Evolutionary conservation across 805 yeast genomes (phyloP), one percentile per base, ranked within the genome.

Genomic region (Lachancea thermotolerans): DNA sequence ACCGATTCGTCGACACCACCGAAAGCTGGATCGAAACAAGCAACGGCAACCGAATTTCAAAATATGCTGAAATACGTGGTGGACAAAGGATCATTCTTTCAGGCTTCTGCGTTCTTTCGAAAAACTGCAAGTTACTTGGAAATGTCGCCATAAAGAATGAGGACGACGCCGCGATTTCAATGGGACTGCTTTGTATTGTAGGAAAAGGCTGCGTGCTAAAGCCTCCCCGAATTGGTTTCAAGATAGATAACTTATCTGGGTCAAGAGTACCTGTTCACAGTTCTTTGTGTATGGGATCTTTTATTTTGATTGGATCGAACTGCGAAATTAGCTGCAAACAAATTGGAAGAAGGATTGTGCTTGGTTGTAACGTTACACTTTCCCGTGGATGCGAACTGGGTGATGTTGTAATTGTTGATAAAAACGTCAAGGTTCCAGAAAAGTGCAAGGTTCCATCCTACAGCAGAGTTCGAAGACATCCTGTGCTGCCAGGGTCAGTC

Each of bases 21-120:
- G 35, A 17, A 30, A 50, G 49, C 10, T 74, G 75, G 75, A 62
- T 74, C 3, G 79, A 76, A 48, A 78, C 83, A 0, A 54, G 68
- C 2, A 66, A 74, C 2, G 79, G 80, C 1, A 77, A 74, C 53
- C 61, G 78, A 33, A 73, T 79, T 29, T 71, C 78, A 37, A 65
- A 62, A 42, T 47, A 55, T 2, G 75, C 81, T 2, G 37, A 45
- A n/a, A 68, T 78, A 37, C 56, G 55, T 2, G 77, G 76, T 2
- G 59, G 78, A 0, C 60, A 67, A 8, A 59, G 62, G 18, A 75
- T 79, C 12, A 56, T 68, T 28, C 68, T 79, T 16, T 65, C 67
- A 11, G 81, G 80, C 0, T 64, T 73, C 51, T 60, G 76, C 54
- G 39, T 47, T 8, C 21, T 47, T 11, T 41, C 52, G 6, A 61